These are phyloP conservation scores for Dispira parvispora DNA, from an alignment of 192 early-diverging fungal genomes.

Conservation along the genomic window DNA sequence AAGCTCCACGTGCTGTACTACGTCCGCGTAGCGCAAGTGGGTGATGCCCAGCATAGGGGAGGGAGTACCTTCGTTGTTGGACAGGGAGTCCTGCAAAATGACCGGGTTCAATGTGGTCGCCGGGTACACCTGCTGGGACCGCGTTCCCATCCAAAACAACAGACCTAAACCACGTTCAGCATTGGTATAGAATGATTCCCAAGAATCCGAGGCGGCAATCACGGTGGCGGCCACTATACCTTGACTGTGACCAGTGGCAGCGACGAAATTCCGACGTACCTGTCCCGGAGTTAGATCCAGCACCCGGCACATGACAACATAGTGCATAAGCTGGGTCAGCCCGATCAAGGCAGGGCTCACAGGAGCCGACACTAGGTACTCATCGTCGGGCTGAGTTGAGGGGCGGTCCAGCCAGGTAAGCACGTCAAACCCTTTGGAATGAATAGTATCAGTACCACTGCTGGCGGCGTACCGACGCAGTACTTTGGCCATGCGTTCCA, in stretches of 20 bases:
- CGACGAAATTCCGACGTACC: conserved; percentile 37
- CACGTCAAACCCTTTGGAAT: conserved; percentile 68
- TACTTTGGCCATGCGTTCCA: conserved; percentile 55
- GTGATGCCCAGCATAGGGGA: conserved; percentile 85
- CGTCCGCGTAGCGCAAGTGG: conserved; percentile 64
- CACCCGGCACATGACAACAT: conserved; percentile 66
- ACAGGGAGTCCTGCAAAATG: conserved; percentile 77
- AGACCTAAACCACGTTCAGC: conserved; percentile 65
- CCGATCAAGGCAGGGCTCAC: conserved; percentile 80
- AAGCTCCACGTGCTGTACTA: conserved; percentile 66
- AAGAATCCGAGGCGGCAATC: conserved; percentile 58
- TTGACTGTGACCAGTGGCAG: conserved; percentile 81
- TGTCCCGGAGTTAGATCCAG: conserved; percentile 39
- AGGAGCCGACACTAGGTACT: conserved; percentile 59
- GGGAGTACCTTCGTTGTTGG: conserved; percentile 77
- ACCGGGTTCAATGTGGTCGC: conserved; percentile 66
- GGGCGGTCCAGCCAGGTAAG: conserved; percentile 68
- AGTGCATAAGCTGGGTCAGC: conserved; percentile 75
- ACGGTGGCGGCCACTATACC: conserved; percentile 75
- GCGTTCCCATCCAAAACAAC: conserved; percentile 65
- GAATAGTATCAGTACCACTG: conserved; percentile 43
- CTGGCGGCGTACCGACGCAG: conserved; percentile 41
- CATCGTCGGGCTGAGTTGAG: conserved; percentile 60
- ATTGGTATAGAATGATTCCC: conserved; percentile 58
- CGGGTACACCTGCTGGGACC: conserved; percentile 64